A percentile compares a stretch with the other conserved stretches of the same genome.
These are phyloP conservation scores for Collybiopsis luxurians DNA, from an alignment of 768 basidiomycete genomes.

Conservation along the genomic window DNA sequence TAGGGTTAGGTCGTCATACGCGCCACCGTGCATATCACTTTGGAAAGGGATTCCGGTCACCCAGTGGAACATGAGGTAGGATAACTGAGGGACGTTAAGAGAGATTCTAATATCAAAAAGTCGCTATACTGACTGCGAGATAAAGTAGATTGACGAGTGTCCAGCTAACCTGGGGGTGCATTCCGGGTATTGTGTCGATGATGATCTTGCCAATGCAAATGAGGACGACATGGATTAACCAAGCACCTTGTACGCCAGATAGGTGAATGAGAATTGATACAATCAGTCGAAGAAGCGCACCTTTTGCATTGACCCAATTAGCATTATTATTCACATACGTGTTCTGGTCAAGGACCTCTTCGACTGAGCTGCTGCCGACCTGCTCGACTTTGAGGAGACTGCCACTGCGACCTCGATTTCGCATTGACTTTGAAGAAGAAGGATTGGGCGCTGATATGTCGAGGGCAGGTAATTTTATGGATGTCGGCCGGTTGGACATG, in stretches of 20 bases:
- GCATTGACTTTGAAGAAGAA: conserved; percentile 21
- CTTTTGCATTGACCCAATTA: conserved; percentile 93
- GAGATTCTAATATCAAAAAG: not conserved
- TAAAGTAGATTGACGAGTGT: conserved; percentile 90
- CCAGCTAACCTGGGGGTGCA: conserved; percentile 95
- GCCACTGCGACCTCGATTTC: conserved; percentile 56
- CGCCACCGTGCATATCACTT: conserved; percentile 82
- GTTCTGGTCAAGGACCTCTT: conserved; percentile 77
- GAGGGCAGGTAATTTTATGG: conserved; percentile 55
- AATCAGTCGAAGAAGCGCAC: conserved; percentile 35
- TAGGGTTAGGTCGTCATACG: conserved; percentile 94
- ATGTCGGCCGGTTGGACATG: conserved; percentile 35
- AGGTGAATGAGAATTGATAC: not conserved
- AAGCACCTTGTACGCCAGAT: conserved; percentile 65
- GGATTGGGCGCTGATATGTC: conserved; percentile 24
- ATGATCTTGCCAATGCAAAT: conserved; percentile 89
- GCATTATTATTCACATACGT: conserved; percentile 85
- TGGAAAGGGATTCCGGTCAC: conserved; percentile 97
- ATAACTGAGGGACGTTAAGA: conserved; percentile 50
- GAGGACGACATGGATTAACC: conserved; percentile 95
- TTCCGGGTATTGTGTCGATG: conserved; percentile 91
- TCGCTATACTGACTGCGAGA: conserved; percentile 66
- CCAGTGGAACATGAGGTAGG: conserved; percentile 98
- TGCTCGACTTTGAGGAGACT: conserved; percentile 87
- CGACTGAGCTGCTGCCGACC: conserved; percentile 66